Conservation (phyloP, 148 eudicot genomes). For the Vaccinium vitisidaea region DNA sequence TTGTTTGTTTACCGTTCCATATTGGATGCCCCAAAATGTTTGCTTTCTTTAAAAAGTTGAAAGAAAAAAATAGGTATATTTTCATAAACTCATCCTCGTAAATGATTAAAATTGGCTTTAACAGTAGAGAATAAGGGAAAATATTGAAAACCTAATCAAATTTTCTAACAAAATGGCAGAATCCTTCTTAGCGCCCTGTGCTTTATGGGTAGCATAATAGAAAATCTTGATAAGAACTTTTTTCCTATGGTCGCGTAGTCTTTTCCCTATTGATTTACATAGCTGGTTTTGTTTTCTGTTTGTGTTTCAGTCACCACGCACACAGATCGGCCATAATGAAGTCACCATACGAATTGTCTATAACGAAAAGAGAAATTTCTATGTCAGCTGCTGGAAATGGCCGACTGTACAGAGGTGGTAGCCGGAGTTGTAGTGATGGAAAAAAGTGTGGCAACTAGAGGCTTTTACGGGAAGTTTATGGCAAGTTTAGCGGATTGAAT, state of each 20-base stretch:
- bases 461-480: no score
- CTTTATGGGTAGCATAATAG: background rate
- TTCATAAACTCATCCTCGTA: background rate
- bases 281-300: background rate
- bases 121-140: background rate
- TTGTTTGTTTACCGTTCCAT: background rate
- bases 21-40: background rate
- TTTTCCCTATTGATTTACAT: background rate
- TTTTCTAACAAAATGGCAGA: background rate
- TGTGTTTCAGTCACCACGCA: background rate
- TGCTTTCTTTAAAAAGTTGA: background rate
- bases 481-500: no score
- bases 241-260: background rate
- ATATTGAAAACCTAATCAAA: background rate
- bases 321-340: background rate
- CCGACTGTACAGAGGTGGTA: no score
- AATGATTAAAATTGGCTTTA: background rate
- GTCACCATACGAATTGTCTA: background rate
- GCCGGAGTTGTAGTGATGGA: no score
- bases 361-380: background rate
- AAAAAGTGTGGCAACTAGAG: no score
- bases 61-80: background rate
- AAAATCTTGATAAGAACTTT: background rate
- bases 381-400: no score
- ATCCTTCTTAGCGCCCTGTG: no score